A percentile compares a stretch with the other conserved stretches of the same genome.
phyloP scores from a whole-genome alignment of 2,329 filamentous ascomycete species.

The Alternaria novae-zelandiae region DNA sequence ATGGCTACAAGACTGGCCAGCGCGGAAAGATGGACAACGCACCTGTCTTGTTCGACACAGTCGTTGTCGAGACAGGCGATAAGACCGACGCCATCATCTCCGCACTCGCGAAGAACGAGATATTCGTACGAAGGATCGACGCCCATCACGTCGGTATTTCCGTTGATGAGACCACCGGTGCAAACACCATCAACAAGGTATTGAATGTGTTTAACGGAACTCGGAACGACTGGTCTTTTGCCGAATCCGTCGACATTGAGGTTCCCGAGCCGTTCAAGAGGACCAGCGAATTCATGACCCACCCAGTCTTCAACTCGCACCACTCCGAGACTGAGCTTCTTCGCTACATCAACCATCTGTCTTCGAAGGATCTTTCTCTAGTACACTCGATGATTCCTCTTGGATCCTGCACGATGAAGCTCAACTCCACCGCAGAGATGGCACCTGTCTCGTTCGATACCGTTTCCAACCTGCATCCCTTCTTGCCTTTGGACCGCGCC shows the following conservation, averaged over 20 bases:
- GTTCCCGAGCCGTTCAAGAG: constrained; percentile 67
- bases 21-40: constrained; percentile 63
- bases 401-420: constrained; percentile 98
- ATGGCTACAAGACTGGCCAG: constrained; percentile 69
- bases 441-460: constrained; percentile 78
- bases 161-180: constrained; percentile 74
- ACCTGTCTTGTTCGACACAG: constrained; percentile 77
- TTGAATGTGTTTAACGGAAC: constrained; percentile 61
- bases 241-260: constrained; percentile 23
- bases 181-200: constrained; percentile 63
- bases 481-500: constrained; percentile 68
- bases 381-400: constrained; percentile 98
- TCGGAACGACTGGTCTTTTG: constrained; percentile 36
- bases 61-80: constrained; percentile 65
- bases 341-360: constrained; percentile 89
- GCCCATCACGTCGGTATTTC: constrained; percentile 72
- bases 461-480: constrained; percentile 82
- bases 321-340: constrained; percentile 95
- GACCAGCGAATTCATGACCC: constrained; percentile 78
- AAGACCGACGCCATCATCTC: constrained; percentile 60
- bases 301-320: constrained; percentile 93
- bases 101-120: constrained; percentile 56
- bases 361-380: constrained; percentile 92
- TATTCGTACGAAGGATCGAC: constrained; percentile 69
- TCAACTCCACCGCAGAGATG: constrained; percentile 95